phyloP scores from a whole-genome alignment of 2,329 filamentous ascomycete species.

The Biscogniauxia mediterranea region DNA sequence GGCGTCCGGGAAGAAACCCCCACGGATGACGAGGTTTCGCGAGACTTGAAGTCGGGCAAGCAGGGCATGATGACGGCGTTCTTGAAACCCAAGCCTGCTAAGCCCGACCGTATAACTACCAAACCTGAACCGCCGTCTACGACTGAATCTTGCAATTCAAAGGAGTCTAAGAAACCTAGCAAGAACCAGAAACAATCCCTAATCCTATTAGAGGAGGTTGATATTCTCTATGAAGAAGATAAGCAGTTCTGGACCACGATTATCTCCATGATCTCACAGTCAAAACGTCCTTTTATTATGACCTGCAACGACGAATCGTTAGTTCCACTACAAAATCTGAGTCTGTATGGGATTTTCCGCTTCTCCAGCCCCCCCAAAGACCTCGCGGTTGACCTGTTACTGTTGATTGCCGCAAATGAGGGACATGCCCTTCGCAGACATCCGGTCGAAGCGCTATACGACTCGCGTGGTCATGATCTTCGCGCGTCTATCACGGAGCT shows the following conservation, averaged over 20 bases:
- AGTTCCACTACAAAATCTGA: slow-evolving; percentile 72
- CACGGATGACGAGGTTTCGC: slow-evolving; percentile 46
- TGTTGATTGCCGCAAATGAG: slow-evolving; percentile 82
- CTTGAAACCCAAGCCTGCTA: slow-evolving; percentile 58
- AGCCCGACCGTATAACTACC: slow-evolving; percentile 30
- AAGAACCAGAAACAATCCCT: slow-evolving; percentile 84
- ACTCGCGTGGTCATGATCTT: slow-evolving; percentile 67
- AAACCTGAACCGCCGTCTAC: slow-evolving; percentile 18
- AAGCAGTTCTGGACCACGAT: slow-evolving; percentile 91
- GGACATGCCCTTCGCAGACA: slow-evolving; percentile 73
- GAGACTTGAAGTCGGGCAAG: slow-evolving; percentile 64
- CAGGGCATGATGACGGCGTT: slow-evolving; percentile 81
- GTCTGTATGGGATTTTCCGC: slow-evolving; percentile 81
- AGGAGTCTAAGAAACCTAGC: slow-evolving; percentile 33
- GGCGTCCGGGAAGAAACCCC: slow-evolving; percentile 31
- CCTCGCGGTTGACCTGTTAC: slow-evolving; percentile 74
- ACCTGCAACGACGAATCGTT: slow-evolving; percentile 91
- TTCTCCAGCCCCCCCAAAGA: slow-evolving; percentile 65
- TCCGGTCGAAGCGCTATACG: slow-evolving; percentile 69
- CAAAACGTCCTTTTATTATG: slow-evolving; percentile 88
- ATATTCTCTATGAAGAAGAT: slow-evolving; percentile 92
- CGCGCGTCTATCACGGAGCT: slow-evolving; percentile 80
- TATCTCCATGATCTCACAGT: slow-evolving; percentile 72
- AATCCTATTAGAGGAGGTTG: slow-evolving; percentile 90
- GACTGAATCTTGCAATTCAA: slow-evolving; percentile 15